phyloP scores from a whole-genome alignment of 306 rosid genomes.

The Lotus japonicus region DNA sequence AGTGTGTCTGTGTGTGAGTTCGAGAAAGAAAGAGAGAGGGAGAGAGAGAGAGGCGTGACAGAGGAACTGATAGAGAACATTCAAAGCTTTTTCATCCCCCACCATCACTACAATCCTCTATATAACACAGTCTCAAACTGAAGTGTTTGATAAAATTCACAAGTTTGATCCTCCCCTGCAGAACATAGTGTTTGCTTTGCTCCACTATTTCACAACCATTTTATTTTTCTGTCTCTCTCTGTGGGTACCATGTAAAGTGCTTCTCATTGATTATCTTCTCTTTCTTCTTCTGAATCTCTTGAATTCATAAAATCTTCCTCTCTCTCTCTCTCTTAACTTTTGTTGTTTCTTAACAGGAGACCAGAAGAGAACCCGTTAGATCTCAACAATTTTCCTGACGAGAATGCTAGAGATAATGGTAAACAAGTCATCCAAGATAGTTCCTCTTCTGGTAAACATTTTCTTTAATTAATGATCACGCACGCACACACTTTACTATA shows the following conservation, averaged over 20 bases:
- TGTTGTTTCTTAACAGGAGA: constrained; percentile 54
- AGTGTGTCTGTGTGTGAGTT: not conserved
- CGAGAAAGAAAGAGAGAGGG: constrained; percentile 23
- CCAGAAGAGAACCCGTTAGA: constrained; percentile 69
- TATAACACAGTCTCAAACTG: constrained; percentile 71
- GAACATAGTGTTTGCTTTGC: no score
- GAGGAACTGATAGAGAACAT: constrained; percentile 97
- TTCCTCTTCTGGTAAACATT: constrained; percentile 36
- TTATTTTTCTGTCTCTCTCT: constrained; percentile 32
- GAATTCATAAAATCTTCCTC: no score
- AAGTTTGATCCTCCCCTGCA: constrained; percentile 21
- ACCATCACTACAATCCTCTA: constrained; percentile 70
- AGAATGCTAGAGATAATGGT: constrained; percentile 37
- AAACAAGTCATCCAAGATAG: constrained; percentile 47
- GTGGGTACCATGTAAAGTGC: constrained; percentile 67
- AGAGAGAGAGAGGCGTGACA: constrained; percentile 48
- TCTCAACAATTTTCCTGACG: constrained; percentile 87
- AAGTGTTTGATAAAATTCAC: constrained; percentile 36
- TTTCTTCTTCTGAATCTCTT: no score
- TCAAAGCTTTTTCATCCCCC: constrained; percentile 84
- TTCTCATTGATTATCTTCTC: constrained; percentile 1
- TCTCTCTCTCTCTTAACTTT: constrained; percentile 1
- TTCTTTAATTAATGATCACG: not conserved
- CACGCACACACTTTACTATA: not conserved
- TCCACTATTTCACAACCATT: not conserved